Percentiles rank a stretch among this genome's conserved stretches.
These are phyloP conservation scores for Zasmidium angulare DNA, from an alignment of 2,329 filamentous ascomycete species.

Conservation along the genomic window DNA sequence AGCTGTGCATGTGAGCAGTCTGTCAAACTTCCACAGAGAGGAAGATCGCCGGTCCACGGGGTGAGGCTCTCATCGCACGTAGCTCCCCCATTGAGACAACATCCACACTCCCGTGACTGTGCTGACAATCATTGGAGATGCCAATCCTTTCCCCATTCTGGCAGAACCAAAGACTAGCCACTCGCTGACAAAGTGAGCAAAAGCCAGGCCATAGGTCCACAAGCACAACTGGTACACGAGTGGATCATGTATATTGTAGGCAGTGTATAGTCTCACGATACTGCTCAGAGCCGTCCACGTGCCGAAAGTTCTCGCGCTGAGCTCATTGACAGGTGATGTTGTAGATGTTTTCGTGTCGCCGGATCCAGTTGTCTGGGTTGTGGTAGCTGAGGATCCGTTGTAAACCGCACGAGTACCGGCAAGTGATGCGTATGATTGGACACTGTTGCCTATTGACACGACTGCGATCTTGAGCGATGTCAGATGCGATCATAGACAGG, in stretches of 20 bases:
- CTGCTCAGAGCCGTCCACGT: conserved; percentile 82
- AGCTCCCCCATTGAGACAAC: conserved; percentile 58
- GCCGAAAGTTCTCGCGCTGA: conserved; percentile 78
- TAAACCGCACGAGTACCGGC: conserved; percentile 87
- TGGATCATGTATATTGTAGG: conserved; percentile 73
- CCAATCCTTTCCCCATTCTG: conserved; percentile 60
- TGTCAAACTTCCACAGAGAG: too few relatives aligned
- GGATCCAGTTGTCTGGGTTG: neutral
- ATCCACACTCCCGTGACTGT: conserved; percentile 61
- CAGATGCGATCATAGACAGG: conserved; percentile 14
- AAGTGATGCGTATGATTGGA: conserved; percentile 79
- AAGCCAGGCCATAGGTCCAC: conserved; percentile 78
- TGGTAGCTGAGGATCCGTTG: conserved; percentile 50
- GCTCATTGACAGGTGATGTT: conserved; percentile 62
- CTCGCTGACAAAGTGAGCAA: conserved; percentile 77
- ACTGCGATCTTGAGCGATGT: conserved; percentile 65
- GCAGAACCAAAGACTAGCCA: conserved; percentile 77
- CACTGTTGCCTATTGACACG: conserved; percentile 77
- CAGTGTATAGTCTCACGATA: conserved; percentile 77
- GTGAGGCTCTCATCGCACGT: conserved; percentile 17
- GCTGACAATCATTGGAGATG: conserved; percentile 59
- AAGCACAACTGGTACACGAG: conserved; percentile 76
- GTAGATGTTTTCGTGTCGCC: neutral
- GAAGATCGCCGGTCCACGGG: too few relatives aligned
- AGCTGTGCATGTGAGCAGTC: too few relatives aligned